Evolutionary conservation across 192 early-diverging fungal species (phyloP).

Genomic region (Entomortierella beljakovae): DNA sequence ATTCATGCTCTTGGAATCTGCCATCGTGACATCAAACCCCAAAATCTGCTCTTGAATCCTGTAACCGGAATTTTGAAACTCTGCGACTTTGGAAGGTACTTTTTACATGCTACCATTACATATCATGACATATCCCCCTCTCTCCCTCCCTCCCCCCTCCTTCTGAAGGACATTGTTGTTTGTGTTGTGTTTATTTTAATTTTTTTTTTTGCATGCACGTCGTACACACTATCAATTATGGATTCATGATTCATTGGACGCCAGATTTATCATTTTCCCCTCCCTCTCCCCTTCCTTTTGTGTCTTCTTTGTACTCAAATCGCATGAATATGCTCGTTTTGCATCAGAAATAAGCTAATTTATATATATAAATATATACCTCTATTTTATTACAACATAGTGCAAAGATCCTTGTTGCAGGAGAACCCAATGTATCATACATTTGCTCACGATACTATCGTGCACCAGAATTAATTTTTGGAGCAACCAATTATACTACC

Average conservation of each 20-base stretch:
- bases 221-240: no score
- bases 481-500: slow-evolving; percentile 92
- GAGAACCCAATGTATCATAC: slow-evolving; percentile 98
- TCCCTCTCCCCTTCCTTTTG: no score
- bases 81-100: slow-evolving; percentile 94
- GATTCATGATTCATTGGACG: no score
- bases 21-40: slow-evolving; percentile 99
- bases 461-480: slow-evolving; percentile 97
- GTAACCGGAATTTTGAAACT: slow-evolving; percentile 92
- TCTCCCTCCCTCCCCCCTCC: not conserved
- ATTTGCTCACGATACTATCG: slow-evolving; percentile 99
- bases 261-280: no score
- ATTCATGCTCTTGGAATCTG: slow-evolving; percentile 98
- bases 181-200: not conserved
- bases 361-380: not conserved
- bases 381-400: slow-evolving; percentile 47
- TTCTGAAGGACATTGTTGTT: not conserved
- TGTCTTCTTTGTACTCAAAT: no score
- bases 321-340: no score
- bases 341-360: no score
- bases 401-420: slow-evolving; percentile 93
- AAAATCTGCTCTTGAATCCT: slow-evolving; percentile 95
- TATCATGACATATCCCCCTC: not conserved
- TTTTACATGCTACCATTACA: no score
- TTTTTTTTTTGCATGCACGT: not conserved